Base-by-base conservation (phyloP, 2,329 filamentous ascomycete genomes). In the Stachybotrys echinatus region DNA sequence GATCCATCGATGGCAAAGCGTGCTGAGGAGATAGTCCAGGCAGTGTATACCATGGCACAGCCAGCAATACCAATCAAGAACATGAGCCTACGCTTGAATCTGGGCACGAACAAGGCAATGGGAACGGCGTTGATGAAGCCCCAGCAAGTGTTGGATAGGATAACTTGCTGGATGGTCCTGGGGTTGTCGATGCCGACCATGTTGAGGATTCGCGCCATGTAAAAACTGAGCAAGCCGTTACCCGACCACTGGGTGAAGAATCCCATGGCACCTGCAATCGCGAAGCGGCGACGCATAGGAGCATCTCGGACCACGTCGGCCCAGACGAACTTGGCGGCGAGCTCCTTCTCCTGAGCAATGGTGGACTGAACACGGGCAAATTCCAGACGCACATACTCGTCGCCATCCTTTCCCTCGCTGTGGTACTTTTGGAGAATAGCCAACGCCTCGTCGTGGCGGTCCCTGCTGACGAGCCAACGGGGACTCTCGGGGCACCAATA, bases 91-190 rank as follows among this genome's bases (percentile, higher is more conserved):
- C 64, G 55, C 18, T 56, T 54, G 48, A 59, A 83, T 60, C 17
- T 69, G 66, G 65, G 65, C 12, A 71, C 66, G 18, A 69, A 59
- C 4, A 75, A 56, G 8, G 73, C 70, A n/a, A 68, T 63, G 23
- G 61, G 53, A 2, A 66, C 66, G n/a, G 66, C 71, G 44, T 64
- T 72, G 39, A 74, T 55, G 18, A 76, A 58, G 40, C 63, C 60
- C 73, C 72, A 75, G 54, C 67, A 69, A 18, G 66, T 63, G 46
- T 67, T 69, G n/a, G 67, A 67, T 20, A 50, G 37, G 22, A 50
- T 47, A 14, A 52, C 47, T 43, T 52, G 38, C 34, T 52, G 50
- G 12, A 56, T 47, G 2, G 52, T 62, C 27, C 64, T 58, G 6
- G 65, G 54, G 17, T 66, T 58, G 1, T 63, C 68, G 52, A 71